phyloP scores from a whole-genome alignment of 2,329 filamentous ascomycete species.

The Magnaporthiopsis poae region DNA sequence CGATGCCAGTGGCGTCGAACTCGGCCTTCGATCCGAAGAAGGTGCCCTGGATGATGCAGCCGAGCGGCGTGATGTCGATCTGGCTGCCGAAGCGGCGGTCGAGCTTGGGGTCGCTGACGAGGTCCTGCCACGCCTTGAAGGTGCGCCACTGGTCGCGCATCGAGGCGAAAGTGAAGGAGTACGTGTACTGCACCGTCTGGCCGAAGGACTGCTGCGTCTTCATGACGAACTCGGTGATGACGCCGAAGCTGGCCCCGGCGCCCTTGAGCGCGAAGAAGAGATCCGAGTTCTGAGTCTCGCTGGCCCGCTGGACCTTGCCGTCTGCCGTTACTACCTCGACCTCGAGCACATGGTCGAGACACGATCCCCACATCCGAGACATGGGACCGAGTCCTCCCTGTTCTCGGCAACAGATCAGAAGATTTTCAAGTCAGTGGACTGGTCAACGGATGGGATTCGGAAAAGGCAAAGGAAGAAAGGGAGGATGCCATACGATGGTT shows the following conservation, averaged over 20 bases:
- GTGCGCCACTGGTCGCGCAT: slow-evolving; percentile 36
- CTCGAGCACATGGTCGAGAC: slow-evolving; percentile 45
- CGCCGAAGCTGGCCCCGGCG: slow-evolving; percentile 45
- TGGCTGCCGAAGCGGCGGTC: slow-evolving; percentile 49
- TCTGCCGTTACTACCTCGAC: slow-evolving; percentile 48
- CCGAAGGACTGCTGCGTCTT: slow-evolving; percentile 46
- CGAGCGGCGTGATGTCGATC: slow-evolving; percentile 43
- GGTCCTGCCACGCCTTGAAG: slow-evolving; percentile 48
- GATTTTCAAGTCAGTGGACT: neutral
- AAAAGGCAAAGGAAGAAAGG: neutral
- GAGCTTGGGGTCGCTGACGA: slow-evolving; percentile 43
- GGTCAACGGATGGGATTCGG: slow-evolving; percentile 10
- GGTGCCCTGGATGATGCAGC: slow-evolving; percentile 47
- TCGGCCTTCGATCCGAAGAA: slow-evolving; percentile 52
- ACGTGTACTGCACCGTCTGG: slow-evolving; percentile 49
- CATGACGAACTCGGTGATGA: slow-evolving; percentile 45
- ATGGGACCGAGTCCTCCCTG: slow-evolving; percentile 49
- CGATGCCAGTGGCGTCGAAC: slow-evolving; percentile 42
- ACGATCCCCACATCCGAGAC: slow-evolving; percentile 49
- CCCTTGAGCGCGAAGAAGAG: slow-evolving; percentile 49
- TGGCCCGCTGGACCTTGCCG: slow-evolving; percentile 40
- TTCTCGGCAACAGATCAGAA: neutral
- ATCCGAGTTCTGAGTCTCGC: slow-evolving; percentile 36
- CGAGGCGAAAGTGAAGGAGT: slow-evolving; percentile 39
- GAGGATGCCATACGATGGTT: slow-evolving; percentile 35